Percentiles rank a stretch among this genome's conserved stretches.
Conservation (phyloP, 345 rosid genomes). For the Odontarrhena argentea region DNA sequence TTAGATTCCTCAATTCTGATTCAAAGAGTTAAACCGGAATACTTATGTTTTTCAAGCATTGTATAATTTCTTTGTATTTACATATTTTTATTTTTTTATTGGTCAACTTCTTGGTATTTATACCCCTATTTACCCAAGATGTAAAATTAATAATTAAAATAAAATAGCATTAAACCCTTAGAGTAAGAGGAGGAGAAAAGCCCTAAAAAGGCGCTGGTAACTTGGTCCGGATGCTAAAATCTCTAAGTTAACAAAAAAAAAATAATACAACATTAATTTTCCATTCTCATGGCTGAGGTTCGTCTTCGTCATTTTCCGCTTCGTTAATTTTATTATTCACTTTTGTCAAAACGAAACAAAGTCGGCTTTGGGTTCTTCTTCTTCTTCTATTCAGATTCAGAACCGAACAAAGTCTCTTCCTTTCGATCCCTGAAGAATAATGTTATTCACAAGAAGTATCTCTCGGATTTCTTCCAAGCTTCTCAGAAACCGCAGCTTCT, state of each 20-base stretch:
- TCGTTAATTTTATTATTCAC: not conserved
- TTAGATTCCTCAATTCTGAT: no score
- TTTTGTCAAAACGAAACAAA: not conserved
- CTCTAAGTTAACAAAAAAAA: not conserved
- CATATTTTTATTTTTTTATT: no score
- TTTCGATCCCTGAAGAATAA: constrained; percentile 30
- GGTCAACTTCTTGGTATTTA: no score
- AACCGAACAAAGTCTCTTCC: constrained; percentile 1
- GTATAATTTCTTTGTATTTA: no score
- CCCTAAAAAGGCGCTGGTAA: constrained; percentile 27
- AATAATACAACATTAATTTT: not conserved
- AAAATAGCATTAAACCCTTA: constrained; percentile 13
- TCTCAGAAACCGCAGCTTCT: constrained; percentile 40
- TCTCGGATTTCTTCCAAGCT: constrained; percentile 47
- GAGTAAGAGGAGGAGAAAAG: constrained; percentile 9
- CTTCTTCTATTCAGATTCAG: constrained; percentile 31
- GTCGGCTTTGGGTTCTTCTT: constrained; percentile 27
- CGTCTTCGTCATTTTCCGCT: constrained; percentile 37
- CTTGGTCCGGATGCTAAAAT: constrained; percentile 1
- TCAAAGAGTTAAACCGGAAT: no score
- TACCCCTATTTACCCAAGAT: no score
- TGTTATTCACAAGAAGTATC: constrained; percentile 40
- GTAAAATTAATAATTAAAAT: not conserved
- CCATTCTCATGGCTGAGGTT: constrained; percentile 41
- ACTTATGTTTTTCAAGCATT: no score